Evolutionary conservation across 345 rosid genomes (phyloP).

Genomic region (Heritiera littoralis): DNA sequence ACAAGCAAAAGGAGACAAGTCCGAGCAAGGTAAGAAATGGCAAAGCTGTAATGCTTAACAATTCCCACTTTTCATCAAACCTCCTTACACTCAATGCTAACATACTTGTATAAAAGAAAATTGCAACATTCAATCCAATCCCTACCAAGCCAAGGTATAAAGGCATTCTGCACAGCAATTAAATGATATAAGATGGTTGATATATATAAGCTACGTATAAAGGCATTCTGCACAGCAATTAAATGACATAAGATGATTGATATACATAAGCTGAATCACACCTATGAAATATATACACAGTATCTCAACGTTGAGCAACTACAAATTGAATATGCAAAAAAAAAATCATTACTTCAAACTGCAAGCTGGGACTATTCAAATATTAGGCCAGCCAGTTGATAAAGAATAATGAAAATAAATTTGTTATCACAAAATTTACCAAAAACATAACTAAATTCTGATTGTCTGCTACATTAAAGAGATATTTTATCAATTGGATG

Average conservation of each 20-base stretch:
- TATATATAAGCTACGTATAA: background rate
- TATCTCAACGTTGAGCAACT: background rate
- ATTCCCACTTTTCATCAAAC: slow-evolving; percentile 92
- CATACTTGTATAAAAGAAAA: slow-evolving; percentile 78
- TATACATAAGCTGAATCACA: slow-evolving; percentile 5
- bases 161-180: slow-evolving; percentile 65
- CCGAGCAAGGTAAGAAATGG: slow-evolving; percentile 86
- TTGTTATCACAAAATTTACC: background rate
- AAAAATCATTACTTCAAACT: background rate
- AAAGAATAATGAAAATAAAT: background rate
- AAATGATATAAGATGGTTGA: slow-evolving; percentile 11
- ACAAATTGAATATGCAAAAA: background rate
- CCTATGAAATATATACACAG: background rate
- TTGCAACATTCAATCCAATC: slow-evolving; percentile 57
- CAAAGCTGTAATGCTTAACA: slow-evolving; percentile 67
- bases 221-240: slow-evolving; percentile 65
- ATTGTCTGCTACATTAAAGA: background rate
- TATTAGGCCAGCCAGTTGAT: background rate
- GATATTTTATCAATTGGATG: background rate
- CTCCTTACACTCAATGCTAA: slow-evolving; percentile 77
- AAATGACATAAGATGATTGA: slow-evolving; percentile 12
- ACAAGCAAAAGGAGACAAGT: slow-evolving; percentile 82
- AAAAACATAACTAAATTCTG: background rate
- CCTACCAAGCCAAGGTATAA: slow-evolving; percentile 75
- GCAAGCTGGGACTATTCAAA: background rate